These are phyloP conservation scores for Phycomyces nitens DNA, from an alignment of 192 early-diverging fungal genomes.

Conservation along the genomic window DNA sequence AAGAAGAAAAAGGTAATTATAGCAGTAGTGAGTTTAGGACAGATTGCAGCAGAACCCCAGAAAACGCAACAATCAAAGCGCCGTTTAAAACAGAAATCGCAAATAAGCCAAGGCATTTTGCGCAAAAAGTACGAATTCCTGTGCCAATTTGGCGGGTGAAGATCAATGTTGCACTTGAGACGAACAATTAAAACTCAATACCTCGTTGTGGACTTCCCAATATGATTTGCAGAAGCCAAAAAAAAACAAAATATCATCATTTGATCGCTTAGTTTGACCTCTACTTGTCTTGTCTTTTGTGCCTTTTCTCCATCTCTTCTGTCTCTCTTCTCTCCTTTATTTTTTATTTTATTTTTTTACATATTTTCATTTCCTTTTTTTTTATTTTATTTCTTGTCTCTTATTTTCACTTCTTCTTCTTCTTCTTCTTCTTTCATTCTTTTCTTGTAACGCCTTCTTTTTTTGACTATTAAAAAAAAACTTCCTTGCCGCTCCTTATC, in stretches of 20 bases:
- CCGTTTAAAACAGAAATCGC: constrained; percentile 4
- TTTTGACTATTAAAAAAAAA: constrained; percentile 1
- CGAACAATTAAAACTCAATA: neutral
- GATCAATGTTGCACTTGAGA: too few relatives aligned
- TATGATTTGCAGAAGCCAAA: neutral
- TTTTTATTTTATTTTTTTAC: neutral
- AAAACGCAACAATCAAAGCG: constrained; percentile 1
- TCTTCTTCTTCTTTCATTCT: neutral
- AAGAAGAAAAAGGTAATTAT: too few relatives aligned
- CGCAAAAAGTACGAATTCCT: constrained; percentile 3
- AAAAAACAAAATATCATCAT: too few relatives aligned
- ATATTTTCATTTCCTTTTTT: constrained; percentile 7
- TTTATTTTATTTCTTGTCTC: neutral
- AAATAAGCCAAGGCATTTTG: neutral
- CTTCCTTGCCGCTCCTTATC: constrained; percentile 8
- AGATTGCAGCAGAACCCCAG: too few relatives aligned
- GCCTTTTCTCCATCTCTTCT: neutral
- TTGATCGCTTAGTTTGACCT: too few relatives aligned
- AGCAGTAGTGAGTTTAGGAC: too few relatives aligned
- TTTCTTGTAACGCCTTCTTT: constrained; percentile 8
- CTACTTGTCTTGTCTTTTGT: constrained; percentile 8
- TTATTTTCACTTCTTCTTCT: constrained; percentile 1
- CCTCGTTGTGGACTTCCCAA: neutral
- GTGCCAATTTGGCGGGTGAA: too few relatives aligned
- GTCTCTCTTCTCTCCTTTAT: neutral